phyloP scores from a whole-genome alignment of 2,329 filamentous ascomycete species.

The Penicillium polonicum region DNA sequence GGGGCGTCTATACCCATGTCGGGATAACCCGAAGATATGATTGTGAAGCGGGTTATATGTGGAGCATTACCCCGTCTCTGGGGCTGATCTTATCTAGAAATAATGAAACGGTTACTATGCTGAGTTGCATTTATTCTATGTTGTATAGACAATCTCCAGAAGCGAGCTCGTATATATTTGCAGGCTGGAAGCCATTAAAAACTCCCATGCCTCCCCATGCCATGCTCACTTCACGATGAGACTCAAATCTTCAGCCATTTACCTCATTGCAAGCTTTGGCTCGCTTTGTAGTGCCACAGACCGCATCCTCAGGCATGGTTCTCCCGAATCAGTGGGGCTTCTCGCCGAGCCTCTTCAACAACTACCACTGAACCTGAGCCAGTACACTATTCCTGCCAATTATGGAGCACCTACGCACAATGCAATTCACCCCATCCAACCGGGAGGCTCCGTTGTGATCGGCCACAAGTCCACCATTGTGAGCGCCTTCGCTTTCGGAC shows the following conservation, averaged over 20 bases:
- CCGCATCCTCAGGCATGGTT: constrained; percentile 1
- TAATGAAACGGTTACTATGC: no score
- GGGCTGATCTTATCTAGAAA: no score
- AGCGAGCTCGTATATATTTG: background rate
- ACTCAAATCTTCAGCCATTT: background rate
- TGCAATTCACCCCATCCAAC: constrained; percentile 20
- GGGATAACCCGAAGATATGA: background rate
- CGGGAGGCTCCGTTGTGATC: constrained; percentile 18
- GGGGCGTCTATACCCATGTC: background rate
- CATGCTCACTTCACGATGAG: background rate
- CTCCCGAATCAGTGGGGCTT: constrained; percentile 10
- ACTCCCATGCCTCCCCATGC: no score
- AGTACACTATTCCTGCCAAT: constrained; percentile 7
- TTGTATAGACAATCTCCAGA: background rate
- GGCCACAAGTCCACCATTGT: constrained; percentile 22
- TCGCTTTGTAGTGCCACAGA: background rate
- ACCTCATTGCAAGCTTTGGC: background rate
- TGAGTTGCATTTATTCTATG: no score
- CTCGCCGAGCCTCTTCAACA: constrained; percentile 7
- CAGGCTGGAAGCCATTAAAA: background rate
- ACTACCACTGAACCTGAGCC: constrained; percentile 8
- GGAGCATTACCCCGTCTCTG: background rate
- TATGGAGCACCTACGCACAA: constrained; percentile 14
- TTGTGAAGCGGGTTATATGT: background rate
- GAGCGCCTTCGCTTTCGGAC: constrained; percentile 21